Evolutionary conservation across 106 monocot species (phyloP).

Genomic region (Triglochin maritima): DNA sequence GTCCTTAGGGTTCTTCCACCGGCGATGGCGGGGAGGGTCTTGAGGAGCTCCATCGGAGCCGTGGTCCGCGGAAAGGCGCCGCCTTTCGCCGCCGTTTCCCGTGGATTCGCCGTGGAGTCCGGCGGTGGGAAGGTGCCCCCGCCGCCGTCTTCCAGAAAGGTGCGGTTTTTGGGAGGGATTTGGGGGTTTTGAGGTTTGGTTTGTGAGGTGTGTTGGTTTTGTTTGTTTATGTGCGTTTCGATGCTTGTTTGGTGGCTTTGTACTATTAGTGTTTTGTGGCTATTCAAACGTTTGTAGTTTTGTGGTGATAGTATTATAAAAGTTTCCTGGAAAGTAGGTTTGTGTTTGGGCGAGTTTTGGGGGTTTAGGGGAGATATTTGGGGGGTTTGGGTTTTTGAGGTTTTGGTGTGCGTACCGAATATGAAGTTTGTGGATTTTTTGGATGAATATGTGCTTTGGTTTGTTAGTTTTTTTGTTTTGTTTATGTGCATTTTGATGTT

Average conservation of each 20-base stretch:
- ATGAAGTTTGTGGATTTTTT: too few species aligned
- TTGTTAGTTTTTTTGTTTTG: too few species aligned
- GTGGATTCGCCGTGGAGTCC: not conserved
- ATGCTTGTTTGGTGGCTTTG: not conserved
- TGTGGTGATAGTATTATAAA: too few species aligned
- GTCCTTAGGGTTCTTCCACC: not conserved
- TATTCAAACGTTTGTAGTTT: not conserved
- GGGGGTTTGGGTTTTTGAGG: too few species aligned
- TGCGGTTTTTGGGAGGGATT: not conserved
- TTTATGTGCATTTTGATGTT: too few species aligned
- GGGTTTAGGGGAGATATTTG: not conserved
- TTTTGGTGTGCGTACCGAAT: too few species aligned
- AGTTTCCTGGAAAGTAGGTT: too few species aligned
- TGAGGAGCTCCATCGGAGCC: not conserved
- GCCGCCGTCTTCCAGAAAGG: slow-evolving; percentile 5
- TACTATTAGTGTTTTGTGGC: not conserved
- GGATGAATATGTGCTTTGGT: too few species aligned
- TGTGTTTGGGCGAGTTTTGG: too few species aligned
- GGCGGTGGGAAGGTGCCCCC: not conserved
- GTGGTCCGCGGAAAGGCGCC: not conserved
- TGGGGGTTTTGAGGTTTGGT: not conserved
- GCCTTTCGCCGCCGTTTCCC: not conserved
- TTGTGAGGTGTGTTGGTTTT: not conserved
- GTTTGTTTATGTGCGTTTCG: not conserved
- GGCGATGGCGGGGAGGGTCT: slow-evolving; percentile 1